These are phyloP conservation scores for Mycosphaerella sp. DNA, from an alignment of 2,329 filamentous ascomycete genomes.

Conservation along the genomic window DNA sequence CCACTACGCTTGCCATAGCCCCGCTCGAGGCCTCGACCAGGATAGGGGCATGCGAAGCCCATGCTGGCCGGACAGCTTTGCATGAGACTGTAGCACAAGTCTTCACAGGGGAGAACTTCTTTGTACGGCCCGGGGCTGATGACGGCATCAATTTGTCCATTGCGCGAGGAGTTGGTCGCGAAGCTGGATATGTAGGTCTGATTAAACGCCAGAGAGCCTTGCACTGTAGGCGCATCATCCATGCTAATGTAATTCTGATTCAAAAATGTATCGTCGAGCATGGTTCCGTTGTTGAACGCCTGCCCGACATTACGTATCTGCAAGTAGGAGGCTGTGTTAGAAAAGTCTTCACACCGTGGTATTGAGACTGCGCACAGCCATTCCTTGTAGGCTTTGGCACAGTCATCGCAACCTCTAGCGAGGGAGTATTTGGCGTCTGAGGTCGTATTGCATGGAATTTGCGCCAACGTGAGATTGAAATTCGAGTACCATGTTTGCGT, in stretches of 20 bases:
- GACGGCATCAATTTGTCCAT: constrained; percentile 48
- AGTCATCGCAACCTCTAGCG: constrained; percentile 67
- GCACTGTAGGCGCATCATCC: constrained; percentile 30
- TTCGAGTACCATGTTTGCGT: constrained; percentile 63
- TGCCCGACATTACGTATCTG: constrained; percentile 64
- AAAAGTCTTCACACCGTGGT: constrained; percentile 84
- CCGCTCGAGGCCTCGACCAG: constrained; percentile 41
- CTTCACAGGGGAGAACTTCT: constrained; percentile 80
- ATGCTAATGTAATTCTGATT: constrained; percentile 29
- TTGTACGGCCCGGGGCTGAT: constrained; percentile 86
- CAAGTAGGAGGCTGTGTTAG: constrained; percentile 49
- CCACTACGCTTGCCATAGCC: constrained; percentile 44
- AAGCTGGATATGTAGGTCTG: constrained; percentile 30
- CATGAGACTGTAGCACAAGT: constrained; percentile 80
- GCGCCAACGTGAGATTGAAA: constrained; percentile 75
- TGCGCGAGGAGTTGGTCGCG: constrained; percentile 32
- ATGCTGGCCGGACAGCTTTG: constrained; percentile 74
- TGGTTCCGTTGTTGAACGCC: constrained; percentile 27
- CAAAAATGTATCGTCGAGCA: constrained; percentile 23
- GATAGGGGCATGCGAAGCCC: constrained; percentile 65
- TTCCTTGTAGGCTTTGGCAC: constrained; percentile 73
- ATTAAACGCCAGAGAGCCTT: constrained; percentile 26
- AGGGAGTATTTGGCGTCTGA: constrained; percentile 73
- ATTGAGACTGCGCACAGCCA: constrained; percentile 95
- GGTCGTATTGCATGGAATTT: constrained; percentile 76